Evolutionary conservation across 768 basidiomycete species (phyloP).

Genomic region (Baorangia bicolor): DNA sequence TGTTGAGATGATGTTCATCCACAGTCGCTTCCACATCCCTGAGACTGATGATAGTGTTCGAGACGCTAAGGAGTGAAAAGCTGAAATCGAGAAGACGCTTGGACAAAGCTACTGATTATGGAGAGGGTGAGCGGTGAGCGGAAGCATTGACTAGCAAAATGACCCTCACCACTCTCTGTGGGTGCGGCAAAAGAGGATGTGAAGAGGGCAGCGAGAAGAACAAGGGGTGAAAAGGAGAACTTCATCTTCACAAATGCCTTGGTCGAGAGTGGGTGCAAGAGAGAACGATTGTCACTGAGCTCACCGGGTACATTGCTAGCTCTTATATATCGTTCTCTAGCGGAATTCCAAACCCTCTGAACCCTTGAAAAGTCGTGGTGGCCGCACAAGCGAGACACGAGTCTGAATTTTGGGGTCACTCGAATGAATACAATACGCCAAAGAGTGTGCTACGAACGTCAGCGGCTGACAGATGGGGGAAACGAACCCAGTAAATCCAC

Average conservation of each 20-base stretch:
- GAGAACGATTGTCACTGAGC: background rate
- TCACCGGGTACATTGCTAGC: background rate
- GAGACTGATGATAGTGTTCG: background rate
- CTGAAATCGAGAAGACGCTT: background rate
- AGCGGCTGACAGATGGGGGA: background rate
- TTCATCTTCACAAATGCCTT: background rate
- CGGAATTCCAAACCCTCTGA: background rate
- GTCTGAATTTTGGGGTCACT: background rate
- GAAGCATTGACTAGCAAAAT: background rate
- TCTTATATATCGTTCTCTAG: background rate
- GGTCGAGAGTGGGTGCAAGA: background rate
- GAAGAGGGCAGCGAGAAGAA: background rate
- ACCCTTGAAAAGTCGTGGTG: no score
- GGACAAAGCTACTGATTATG: background rate
- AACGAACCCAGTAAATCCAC: background rate
- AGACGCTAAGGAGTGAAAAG: no score
- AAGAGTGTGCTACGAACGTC: background rate
- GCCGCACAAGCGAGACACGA: background rate
- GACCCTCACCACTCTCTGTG: background rate
- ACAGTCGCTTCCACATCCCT: background rate
- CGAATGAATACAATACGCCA: background rate
- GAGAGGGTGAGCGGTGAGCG: background rate
- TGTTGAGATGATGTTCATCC: background rate
- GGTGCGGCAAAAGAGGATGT: background rate
- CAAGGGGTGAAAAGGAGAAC: background rate